These are phyloP conservation scores for Gyromitra esculenta DNA, from an alignment of 2,329 filamentous ascomycete genomes.

Conservation along the genomic window DNA sequence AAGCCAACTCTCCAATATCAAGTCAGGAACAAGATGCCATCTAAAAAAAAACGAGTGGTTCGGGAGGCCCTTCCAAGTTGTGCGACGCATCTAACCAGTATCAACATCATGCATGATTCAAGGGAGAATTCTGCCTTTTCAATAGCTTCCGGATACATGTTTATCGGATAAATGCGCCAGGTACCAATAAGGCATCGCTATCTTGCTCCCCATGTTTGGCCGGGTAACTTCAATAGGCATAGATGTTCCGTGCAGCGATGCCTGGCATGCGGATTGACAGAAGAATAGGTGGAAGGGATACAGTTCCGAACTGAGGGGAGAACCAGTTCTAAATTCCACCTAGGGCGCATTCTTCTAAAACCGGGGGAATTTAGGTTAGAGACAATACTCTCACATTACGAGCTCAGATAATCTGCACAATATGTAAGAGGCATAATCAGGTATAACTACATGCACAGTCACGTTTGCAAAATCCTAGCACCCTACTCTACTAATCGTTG, in stretches of 20 bases:
- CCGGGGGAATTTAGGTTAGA: too few relatives aligned
- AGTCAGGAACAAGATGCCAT: constrained; percentile 42
- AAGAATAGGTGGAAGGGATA: background rate
- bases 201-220: background rate
- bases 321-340: too few relatives aligned
- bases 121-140: constrained; percentile 20
- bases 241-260: background rate
- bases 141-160: constrained; percentile 20
- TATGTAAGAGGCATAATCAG: too few relatives aligned
- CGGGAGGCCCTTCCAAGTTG: constrained; percentile 27
- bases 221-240: constrained; percentile 20
- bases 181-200: constrained; percentile 15
- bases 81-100: constrained; percentile 33
- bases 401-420: too few relatives aligned
- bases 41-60: constrained; percentile 13
- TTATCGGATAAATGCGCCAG: constrained; percentile 35
- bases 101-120: constrained; percentile 23
- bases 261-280: background rate
- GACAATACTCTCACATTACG: too few relatives aligned
- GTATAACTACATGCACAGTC: too few relatives aligned
- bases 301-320: background rate
- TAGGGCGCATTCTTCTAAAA: too few relatives aligned
- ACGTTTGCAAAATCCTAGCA: too few relatives aligned
- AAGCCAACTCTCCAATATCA: constrained; percentile 23
- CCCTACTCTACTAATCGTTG: too few relatives aligned